Evolutionary conservation across 1,284 basidiomycete genomes (phyloP).

Genomic region (Moesziomyces parantarcticus): DNA sequence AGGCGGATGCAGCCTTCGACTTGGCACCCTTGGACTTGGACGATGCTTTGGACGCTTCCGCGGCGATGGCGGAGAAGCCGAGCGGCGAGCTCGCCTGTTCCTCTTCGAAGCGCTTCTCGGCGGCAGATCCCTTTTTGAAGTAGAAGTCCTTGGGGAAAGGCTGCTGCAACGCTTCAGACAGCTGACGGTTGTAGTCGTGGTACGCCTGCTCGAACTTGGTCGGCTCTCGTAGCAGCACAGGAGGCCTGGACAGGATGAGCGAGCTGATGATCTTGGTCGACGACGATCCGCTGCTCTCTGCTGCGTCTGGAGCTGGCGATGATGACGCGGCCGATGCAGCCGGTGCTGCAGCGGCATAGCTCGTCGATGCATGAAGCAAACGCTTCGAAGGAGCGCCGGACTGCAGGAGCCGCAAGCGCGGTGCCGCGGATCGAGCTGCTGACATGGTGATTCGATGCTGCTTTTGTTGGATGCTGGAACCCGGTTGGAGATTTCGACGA

Average conservation of each 20-base stretch:
- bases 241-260: conserved; percentile 84
- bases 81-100: conserved; percentile 48
- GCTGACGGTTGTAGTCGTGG: conserved; percentile 83
- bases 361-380: conserved; percentile 26
- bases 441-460: conserved; percentile 11
- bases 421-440: conserved; percentile 28
- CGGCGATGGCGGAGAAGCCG: conserved; percentile 38
- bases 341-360: conserved; percentile 8
- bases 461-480: background rate
- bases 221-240: conserved; percentile 81
- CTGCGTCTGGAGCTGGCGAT: conserved; percentile 7
- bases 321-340: conserved; percentile 19
- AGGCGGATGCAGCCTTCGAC: conserved; percentile 11
- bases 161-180: conserved; percentile 86
- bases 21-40: conserved; percentile 16
- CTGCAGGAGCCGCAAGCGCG: conserved; percentile 27
- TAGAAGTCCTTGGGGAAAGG: conserved; percentile 91
- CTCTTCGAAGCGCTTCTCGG: conserved; percentile 82
- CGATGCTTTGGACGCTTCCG: conserved; percentile 11
- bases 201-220: conserved; percentile 84
- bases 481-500: too few relatives aligned
- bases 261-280: conserved; percentile 67
- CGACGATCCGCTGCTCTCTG: conserved; percentile 6
- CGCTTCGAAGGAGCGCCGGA: conserved; percentile 16
- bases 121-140: conserved; percentile 90